Evolutionary conservation across 768 basidiomycete genomes (phyloP), one percentile per base, ranked within the genome.

Genomic region (Daedaleopsis sinensis): DNA sequence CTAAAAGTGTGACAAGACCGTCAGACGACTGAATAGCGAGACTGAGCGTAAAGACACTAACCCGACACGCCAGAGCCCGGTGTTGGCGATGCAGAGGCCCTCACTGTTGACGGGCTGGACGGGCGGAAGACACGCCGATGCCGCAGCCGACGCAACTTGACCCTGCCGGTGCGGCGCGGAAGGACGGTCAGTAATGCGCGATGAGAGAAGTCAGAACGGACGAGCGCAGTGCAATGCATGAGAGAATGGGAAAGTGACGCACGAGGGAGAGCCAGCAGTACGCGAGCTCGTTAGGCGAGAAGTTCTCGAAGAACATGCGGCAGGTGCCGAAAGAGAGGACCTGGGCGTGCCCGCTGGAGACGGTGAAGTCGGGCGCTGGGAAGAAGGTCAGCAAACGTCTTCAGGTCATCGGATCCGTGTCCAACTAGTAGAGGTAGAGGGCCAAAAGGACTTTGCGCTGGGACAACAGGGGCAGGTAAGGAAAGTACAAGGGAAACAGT

Each of bases 241-340:
- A 21, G 38, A 35, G 32, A 27, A n/a, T n/a, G n/a, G n/a, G n/a
- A 12, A 15, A 19, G 10, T 18, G 6, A 49, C 62, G 53, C n/a
- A 62, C 66, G 49, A 68, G 56, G 3, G 59, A 44, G 27, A 52
- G 49, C 67, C 68, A 67, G 61, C 70, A 71, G 66, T 61, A 68
- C 35, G 59, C 54, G 37, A 68, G 57, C 42, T 68, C 46, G 6
- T n/a, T 8, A 27, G 61, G 57, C 24, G 61, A 64, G 58, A 55
- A 37, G 64, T 69, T 69, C 62, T 67, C 61, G 57, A 71, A 69
- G 63, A 59, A 68, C 62, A 65, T 64, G 37, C 65, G 65, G 59
- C 68, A 69, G 43, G 68, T 71, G 5, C 67, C 67, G 61, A 63
- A 69, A 15, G 65, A 61, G 55, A 69, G 64, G 51, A 63, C 58